These are phyloP conservation scores for Flaveria ramosissima DNA, from an alignment of 129 eudicot genomes.

Conservation along the genomic window DNA sequence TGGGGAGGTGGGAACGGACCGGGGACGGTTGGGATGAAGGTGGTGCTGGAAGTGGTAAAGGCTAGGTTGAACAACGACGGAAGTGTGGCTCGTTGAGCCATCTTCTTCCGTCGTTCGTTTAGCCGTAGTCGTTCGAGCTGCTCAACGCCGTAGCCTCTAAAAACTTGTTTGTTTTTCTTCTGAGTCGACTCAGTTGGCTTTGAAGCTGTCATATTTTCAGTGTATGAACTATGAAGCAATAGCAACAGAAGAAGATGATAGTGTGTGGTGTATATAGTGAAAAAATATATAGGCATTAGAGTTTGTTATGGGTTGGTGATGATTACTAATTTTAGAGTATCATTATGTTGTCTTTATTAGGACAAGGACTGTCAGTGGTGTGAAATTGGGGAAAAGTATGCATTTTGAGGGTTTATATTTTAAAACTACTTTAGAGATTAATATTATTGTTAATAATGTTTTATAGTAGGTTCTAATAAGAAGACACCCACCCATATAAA, in stretches of 20 bases:
- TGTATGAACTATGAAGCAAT: too few species aligned
- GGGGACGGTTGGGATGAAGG: neutral
- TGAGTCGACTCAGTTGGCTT: constrained; percentile 24
- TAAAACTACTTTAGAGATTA: too few species aligned
- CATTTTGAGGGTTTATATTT: too few species aligned
- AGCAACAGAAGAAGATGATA: neutral
- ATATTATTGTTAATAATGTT: too few species aligned
- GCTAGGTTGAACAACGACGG: neutral
- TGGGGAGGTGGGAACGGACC: constrained; percentile 21
- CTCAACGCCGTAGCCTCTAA: constrained; percentile 61
- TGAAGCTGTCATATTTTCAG: constrained; percentile 31
- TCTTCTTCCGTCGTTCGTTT: constrained; percentile 36
- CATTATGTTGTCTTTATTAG: constrained; percentile 22
- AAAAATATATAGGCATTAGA: constrained; percentile 23
- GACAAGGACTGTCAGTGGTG: too few species aligned
- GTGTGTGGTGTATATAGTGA: constrained; percentile 15
- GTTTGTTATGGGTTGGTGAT: constrained; percentile 24
- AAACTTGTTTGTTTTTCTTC: constrained; percentile 44
- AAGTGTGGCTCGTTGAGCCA: constrained; percentile 28
- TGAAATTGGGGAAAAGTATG: too few species aligned
- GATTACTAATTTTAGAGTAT: constrained; percentile 36
- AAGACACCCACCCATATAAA: too few species aligned
- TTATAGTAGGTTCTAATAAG: too few species aligned
- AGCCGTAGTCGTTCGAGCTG: neutral
- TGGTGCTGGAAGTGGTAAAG: neutral